These are phyloP conservation scores for Trapa incisa DNA, from an alignment of 345 rosid genomes.

Conservation along the genomic window DNA sequence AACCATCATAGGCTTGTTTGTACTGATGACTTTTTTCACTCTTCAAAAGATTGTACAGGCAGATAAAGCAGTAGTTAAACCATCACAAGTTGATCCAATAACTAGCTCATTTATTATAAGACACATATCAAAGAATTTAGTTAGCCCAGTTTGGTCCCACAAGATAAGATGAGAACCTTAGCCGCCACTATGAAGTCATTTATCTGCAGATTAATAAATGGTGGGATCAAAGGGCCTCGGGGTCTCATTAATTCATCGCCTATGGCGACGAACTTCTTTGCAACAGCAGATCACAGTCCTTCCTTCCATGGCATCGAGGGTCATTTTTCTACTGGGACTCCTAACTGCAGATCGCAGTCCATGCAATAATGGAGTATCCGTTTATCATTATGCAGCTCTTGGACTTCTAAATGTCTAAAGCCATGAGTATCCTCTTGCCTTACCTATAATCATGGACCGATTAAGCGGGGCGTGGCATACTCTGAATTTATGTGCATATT, in stretches of 20 bases:
- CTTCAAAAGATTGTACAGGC: neutral
- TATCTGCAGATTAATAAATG: slow-evolving; percentile 1
- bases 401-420: no score
- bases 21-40: neutral
- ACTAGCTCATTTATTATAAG: neutral
- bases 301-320: slow-evolving; percentile 3
- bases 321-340: slow-evolving; percentile 10
- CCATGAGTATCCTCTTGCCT: no score
- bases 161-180: no score
- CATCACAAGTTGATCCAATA: neutral
- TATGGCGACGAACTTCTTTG: neutral
- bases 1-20: neutral
- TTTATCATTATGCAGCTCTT: no score
- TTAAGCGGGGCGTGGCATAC: no score
- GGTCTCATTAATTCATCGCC: neutral
- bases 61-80: slow-evolving; percentile 5
- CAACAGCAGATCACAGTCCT: neutral
- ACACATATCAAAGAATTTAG: neutral
- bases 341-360: slow-evolving; percentile 12
- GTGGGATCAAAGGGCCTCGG: neutral
- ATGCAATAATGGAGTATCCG: neutral
- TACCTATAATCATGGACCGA: no score
- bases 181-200: neutral
- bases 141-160: neutral
- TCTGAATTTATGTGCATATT: no score